phyloP scores from a whole-genome alignment of 495 filamentous ascomycete species.

The Penicillium goetzii region DNA sequence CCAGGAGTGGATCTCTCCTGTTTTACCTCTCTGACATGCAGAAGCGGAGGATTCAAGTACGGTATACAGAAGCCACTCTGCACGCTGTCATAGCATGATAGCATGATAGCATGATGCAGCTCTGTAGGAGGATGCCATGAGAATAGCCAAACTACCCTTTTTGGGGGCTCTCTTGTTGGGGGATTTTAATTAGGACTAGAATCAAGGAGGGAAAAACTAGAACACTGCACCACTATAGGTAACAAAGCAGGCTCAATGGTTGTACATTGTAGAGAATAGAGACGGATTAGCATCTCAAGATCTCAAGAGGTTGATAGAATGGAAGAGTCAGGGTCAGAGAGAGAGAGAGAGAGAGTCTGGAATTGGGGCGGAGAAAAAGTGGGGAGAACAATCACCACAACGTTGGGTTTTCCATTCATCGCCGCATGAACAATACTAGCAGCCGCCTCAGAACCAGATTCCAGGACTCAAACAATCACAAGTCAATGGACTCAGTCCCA shows the following conservation, averaged over 20 bases:
- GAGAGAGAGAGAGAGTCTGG: not conserved
- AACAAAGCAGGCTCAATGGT: not conserved
- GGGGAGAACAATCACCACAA: conserved; percentile 28
- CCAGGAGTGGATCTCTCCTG: conserved; percentile 2
- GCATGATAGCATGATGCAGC: conserved; percentile 16
- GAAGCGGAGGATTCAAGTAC: conserved; percentile 25
- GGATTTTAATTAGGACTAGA: not conserved
- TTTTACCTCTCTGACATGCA: conserved; percentile 26
- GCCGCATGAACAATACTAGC: conserved; percentile 1
- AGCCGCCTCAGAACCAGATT: not conserved
- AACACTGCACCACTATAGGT: not conserved
- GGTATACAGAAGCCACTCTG: conserved; percentile 18
- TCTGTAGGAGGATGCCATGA: conserved; percentile 14
- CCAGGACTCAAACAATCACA: not conserved
- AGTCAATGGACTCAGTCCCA: not conserved
- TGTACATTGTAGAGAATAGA: not conserved
- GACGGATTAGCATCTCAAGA: not conserved
- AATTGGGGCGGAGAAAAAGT: conserved; percentile 15
- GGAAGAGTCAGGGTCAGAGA: too few relatives aligned
- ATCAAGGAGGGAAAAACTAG: not conserved
- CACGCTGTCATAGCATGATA: conserved; percentile 26
- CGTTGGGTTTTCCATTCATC: conserved; percentile 1
- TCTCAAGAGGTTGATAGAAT: not conserved
- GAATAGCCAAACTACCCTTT: not conserved
- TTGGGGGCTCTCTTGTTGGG: not conserved